These are phyloP conservation scores for Musa balbisiana DNA, from an alignment of 202 grass and related monocot genomes.

Conservation along the genomic window DNA sequence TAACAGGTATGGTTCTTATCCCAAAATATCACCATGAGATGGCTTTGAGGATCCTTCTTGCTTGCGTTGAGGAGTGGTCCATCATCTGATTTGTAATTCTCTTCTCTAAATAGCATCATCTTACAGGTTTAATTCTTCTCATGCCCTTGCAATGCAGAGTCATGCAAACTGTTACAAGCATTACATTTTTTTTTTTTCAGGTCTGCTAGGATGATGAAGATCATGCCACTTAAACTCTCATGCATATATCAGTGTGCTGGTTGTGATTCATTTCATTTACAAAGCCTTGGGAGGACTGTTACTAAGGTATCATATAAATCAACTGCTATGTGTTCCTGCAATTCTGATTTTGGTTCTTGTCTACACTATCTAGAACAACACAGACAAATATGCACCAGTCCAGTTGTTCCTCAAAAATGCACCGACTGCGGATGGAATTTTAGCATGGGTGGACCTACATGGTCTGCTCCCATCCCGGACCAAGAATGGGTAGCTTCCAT, in stretches of 20 bases:
- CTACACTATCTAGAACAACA: constrained; percentile 51
- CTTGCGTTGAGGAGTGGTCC: constrained; percentile 63
- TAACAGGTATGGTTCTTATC: constrained; percentile 84
- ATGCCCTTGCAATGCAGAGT: constrained; percentile 25
- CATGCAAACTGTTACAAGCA: constrained; percentile 60
- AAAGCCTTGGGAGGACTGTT: constrained; percentile 63
- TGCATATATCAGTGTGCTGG: constrained; percentile 88
- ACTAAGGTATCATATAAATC: constrained; percentile 47
- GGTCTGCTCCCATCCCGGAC: constrained; percentile 89
- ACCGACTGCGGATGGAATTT: constrained; percentile 75
- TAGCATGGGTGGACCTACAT: constrained; percentile 88
- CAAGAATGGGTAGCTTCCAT: constrained; percentile 83
- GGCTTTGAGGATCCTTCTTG: constrained; percentile 98
- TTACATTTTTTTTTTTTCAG: constrained; percentile 49
- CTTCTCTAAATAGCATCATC: too few relatives aligned
- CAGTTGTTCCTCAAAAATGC: constrained; percentile 82
- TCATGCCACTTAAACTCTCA: constrained; percentile 80
- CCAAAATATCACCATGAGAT: constrained; percentile 97
- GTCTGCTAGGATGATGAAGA: constrained; percentile 84
- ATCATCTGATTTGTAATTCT: too few relatives aligned
- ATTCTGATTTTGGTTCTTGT: too few relatives aligned
- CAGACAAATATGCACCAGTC: constrained; percentile 67
- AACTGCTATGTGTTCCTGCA: background rate
- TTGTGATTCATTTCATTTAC: constrained; percentile 96
- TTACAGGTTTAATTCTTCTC: too few relatives aligned